These are phyloP conservation scores for Corinectria fuckeliana DNA, from an alignment of 2,329 filamentous ascomycete genomes.

Conservation along the genomic window DNA sequence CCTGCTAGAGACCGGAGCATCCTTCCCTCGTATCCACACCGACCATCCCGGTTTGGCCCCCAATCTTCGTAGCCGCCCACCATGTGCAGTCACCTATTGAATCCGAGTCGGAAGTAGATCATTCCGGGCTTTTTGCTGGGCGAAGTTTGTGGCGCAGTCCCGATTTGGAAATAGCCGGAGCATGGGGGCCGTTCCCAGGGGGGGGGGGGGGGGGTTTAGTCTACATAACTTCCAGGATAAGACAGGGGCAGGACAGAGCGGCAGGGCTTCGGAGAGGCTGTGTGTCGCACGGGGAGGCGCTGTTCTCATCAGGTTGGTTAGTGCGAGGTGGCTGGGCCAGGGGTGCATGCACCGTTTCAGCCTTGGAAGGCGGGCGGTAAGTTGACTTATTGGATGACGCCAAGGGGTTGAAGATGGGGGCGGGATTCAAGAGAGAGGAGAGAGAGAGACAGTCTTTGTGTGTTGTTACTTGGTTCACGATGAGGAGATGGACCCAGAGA, in stretches of 20 bases:
- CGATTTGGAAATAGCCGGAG: background rate
- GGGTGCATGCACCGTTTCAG: conserved; percentile 3
- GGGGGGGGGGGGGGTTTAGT: background rate
- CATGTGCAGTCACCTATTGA: background rate
- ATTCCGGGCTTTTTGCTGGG: background rate
- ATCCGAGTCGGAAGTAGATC: background rate
- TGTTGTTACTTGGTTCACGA: too few relatives aligned
- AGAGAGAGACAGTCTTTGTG: too few relatives aligned
- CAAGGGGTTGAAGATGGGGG: background rate
- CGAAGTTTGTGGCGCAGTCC: background rate
- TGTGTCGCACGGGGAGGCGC: conserved; percentile 1
- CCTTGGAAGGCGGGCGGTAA: background rate
- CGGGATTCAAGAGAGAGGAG: too few relatives aligned
- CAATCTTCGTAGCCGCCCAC: background rate
- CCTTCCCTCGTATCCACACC: background rate
- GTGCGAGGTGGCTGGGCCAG: too few relatives aligned
- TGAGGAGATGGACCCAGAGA: too few relatives aligned
- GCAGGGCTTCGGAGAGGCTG: background rate
- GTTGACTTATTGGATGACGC: background rate
- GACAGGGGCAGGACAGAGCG: too few relatives aligned
- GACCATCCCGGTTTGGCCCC: background rate
- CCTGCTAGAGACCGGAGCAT: background rate
- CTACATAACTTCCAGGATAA: too few relatives aligned
- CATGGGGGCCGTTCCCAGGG: background rate
- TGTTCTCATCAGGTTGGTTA: too few relatives aligned